Percentiles rank a stretch among this genome's conserved stretches.
phyloP scores from a whole-genome alignment of 2,329 filamentous ascomycete genomes.

The Mollisiaceae sp. region DNA sequence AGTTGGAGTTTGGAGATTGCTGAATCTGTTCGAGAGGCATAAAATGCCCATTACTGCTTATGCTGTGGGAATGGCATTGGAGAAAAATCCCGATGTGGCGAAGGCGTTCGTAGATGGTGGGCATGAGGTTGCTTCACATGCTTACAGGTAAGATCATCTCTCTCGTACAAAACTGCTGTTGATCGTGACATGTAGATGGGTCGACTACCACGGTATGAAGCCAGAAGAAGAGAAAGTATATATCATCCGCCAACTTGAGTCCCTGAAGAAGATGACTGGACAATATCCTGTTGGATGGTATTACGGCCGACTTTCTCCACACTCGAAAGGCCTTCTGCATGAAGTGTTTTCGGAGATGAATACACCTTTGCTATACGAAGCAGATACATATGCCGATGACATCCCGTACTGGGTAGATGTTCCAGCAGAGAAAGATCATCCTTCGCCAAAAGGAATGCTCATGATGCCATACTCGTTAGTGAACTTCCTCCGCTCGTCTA shows the following conservation, averaged over 20 bases:
- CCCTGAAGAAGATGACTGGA: conserved; percentile 42
- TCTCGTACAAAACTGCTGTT: not conserved
- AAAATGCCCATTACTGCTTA: conserved; percentile 47
- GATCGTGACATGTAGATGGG: conserved; percentile 39
- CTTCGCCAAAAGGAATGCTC: conserved; percentile 27
- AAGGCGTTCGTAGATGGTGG: conserved; percentile 37
- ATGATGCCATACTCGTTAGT: conserved; percentile 48
- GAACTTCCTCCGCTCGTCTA: not conserved
- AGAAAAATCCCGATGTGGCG: conserved; percentile 46
- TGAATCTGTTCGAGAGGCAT: conserved; percentile 46
- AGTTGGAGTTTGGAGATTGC: conserved; percentile 45
- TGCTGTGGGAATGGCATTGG: conserved; percentile 45
- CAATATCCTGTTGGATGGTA: conserved; percentile 42
- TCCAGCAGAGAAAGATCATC: conserved; percentile 49
- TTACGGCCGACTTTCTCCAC: conserved; percentile 42
- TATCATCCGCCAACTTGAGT: conserved; percentile 42
- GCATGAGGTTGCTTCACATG: conserved; percentile 48
- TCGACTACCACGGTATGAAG: conserved; percentile 46
- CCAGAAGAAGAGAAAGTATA: conserved; percentile 44
- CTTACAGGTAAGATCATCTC: conserved; percentile 28
- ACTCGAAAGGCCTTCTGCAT: conserved; percentile 50
- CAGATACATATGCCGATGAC: conserved; percentile 58
- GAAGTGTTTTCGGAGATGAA: conserved; percentile 56
- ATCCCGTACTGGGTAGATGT: conserved; percentile 59
- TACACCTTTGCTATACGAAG: conserved; percentile 52